phyloP scores from a whole-genome alignment of 2,329 filamentous ascomycete genomes.

The Claviceps pazoutovae region DNA sequence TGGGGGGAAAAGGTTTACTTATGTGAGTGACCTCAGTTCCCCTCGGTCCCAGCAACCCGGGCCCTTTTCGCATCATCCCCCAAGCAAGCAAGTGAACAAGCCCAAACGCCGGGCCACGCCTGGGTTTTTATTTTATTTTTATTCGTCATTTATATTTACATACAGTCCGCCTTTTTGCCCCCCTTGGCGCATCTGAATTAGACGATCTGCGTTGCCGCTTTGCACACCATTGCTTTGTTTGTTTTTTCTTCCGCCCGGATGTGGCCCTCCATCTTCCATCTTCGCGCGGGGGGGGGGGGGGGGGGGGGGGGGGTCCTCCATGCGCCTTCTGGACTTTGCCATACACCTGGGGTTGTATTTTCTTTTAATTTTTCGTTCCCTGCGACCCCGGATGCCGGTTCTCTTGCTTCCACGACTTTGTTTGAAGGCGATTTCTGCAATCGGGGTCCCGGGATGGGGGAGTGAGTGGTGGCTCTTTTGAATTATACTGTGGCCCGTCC shows the following conservation, averaged over 20 bases:
- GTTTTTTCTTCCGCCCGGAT: background rate
- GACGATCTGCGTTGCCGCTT: background rate
- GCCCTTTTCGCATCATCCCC: slow-evolving; percentile 5
- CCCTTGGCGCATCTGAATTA: background rate
- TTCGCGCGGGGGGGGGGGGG: background rate
- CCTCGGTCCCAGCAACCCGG: slow-evolving; percentile 6
- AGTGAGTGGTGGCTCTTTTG: slow-evolving; percentile 4
- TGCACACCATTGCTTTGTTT: background rate
- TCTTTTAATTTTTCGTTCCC: background rate
- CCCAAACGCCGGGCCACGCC: slow-evolving; percentile 5
- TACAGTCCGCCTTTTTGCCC: background rate
- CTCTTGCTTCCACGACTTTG: background rate
- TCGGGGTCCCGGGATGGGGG: slow-evolving; percentile 1
- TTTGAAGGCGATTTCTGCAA: background rate
- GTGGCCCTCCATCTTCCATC: background rate
- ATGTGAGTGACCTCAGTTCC: slow-evolving; percentile 16
- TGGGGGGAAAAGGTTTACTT: slow-evolving; percentile 22
- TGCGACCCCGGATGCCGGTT: background rate
- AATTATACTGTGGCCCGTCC: slow-evolving; percentile 2
- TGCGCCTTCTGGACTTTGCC: background rate
- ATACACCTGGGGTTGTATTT: background rate
- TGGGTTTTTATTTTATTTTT: background rate
- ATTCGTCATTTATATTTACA: background rate
- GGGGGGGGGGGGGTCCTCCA: background rate
- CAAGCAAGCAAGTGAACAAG: slow-evolving; percentile 1